A percentile compares a stretch with the other conserved stretches of the same genome.
These are phyloP conservation scores for Camptophora hylomeconis DNA, from an alignment of 2,329 filamentous ascomycete species.

Conservation along the genomic window DNA sequence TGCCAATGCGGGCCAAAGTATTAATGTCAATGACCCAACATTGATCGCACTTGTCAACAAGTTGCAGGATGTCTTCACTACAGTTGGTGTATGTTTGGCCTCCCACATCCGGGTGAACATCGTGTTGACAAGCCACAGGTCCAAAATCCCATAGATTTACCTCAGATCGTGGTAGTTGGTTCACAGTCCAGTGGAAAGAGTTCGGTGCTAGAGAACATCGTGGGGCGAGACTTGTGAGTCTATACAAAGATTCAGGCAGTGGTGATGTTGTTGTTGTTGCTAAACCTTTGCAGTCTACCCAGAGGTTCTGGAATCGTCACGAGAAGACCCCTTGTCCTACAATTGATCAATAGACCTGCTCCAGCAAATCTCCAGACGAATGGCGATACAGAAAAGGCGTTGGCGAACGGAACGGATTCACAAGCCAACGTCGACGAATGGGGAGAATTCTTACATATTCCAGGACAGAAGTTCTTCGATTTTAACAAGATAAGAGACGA, in stretches of 20 bases:
- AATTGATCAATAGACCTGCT: slow-evolving; percentile 83
- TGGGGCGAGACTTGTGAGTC: slow-evolving; percentile 92
- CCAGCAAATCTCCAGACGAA: slow-evolving; percentile 51
- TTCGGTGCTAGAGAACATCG: slow-evolving; percentile 97
- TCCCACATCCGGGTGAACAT: slow-evolving; percentile 18
- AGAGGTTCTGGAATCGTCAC: slow-evolving; percentile 97
- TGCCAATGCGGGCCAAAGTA: too few relatives aligned
- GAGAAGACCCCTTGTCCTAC: slow-evolving; percentile 84
- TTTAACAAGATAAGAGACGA: slow-evolving; percentile 98
- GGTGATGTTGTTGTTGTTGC: not conserved
- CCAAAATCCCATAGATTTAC: slow-evolving; percentile 97
- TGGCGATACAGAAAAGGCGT: slow-evolving; percentile 53
- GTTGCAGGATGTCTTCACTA: slow-evolving; percentile 97
- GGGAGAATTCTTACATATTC: slow-evolving; percentile 97
- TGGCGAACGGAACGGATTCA: slow-evolving; percentile 60
- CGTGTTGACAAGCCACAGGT: slow-evolving; percentile 41
- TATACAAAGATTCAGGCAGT: too few relatives aligned
- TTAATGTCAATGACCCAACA: slow-evolving; percentile 58
- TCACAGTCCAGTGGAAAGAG: slow-evolving; percentile 99
- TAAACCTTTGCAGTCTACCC: slow-evolving; percentile 54
- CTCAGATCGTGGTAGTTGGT: slow-evolving; percentile 94
- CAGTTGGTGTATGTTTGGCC: slow-evolving; percentile 59
- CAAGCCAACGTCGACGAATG: slow-evolving; percentile 90
- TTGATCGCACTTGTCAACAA: slow-evolving; percentile 87
- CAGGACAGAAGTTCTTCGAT: slow-evolving; percentile 93